phyloP scores from a whole-genome alignment of 208 protist genomes.

The Trypanosoma rangeli region DNA sequence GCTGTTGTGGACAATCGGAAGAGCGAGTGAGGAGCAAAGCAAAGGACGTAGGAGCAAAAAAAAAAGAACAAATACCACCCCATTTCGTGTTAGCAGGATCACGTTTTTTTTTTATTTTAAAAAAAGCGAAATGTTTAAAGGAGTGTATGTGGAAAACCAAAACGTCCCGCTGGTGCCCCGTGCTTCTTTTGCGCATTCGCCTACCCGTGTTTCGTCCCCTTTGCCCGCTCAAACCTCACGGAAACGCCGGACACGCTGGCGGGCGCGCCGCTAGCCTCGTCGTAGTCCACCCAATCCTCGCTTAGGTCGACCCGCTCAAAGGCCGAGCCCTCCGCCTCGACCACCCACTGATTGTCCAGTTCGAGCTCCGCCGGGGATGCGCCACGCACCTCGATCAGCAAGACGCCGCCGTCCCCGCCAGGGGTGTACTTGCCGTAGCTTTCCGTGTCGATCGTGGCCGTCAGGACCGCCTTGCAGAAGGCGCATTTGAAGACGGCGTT shows the following conservation, averaged over 20 bases:
- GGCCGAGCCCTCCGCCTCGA: constrained; percentile 26
- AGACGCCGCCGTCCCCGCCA: constrained; percentile 21
- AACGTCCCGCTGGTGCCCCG: too few species aligned
- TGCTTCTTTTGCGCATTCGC: too few species aligned
- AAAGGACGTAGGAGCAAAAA: too few species aligned
- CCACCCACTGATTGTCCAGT: constrained; percentile 66
- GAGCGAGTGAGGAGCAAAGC: too few species aligned
- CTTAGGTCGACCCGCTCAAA: constrained; percentile 66
- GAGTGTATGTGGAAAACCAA: too few species aligned
- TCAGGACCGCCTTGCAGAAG: constrained; percentile 54
- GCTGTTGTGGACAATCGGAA: too few species aligned
- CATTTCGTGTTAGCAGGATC: too few species aligned
- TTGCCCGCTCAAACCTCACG: constrained; percentile 40
- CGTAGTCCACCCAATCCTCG: constrained; percentile 76
- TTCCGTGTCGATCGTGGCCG: constrained; percentile 34
- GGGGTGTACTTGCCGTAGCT: constrained; percentile 16
- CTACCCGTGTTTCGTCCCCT: constrained; percentile 33
- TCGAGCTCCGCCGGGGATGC: constrained; percentile 57
- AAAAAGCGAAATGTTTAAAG: too few species aligned
- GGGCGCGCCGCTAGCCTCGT: constrained; percentile 35
- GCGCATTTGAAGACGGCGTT: constrained; percentile 57
- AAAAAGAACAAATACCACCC: too few species aligned
- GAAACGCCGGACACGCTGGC: constrained; percentile 43
- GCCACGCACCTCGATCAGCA: constrained; percentile 65
- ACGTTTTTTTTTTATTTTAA: too few species aligned